These are phyloP conservation scores for Lolium perenne DNA, from an alignment of 176 grass and related monocot genomes.

Conservation along the genomic window DNA sequence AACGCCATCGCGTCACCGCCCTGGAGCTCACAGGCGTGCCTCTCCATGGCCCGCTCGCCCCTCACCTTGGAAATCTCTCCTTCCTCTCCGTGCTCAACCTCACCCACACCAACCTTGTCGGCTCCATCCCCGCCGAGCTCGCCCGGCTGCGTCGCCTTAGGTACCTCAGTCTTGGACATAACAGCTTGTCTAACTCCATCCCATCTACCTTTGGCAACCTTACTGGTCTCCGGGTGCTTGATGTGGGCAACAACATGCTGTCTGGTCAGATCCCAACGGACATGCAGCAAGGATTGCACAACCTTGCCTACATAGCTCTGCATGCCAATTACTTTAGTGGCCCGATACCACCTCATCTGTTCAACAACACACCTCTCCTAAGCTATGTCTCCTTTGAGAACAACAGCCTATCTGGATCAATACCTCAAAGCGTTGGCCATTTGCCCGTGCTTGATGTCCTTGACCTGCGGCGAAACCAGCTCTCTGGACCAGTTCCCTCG, in stretches of 20 bases:
- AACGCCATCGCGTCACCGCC: not conserved
- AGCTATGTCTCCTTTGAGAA: not conserved
- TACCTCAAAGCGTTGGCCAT: not conserved
- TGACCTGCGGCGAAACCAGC: not conserved
- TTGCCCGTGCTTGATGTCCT: not conserved
- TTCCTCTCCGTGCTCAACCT: constrained; percentile 12
- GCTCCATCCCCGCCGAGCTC: not conserved
- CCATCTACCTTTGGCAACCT: constrained; percentile 3
- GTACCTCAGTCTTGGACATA: not conserved
- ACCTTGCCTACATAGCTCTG: not conserved
- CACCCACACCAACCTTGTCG: not conserved
- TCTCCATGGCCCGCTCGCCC: not conserved
- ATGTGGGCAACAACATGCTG: not conserved
- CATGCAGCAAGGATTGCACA: not conserved
- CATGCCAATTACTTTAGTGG: not conserved
- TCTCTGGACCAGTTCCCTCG: not conserved
- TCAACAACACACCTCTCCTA: not conserved
- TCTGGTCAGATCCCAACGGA: constrained; percentile 2
- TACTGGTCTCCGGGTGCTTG: not conserved
- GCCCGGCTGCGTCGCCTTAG: not conserved
- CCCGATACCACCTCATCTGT: not conserved
- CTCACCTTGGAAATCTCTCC: constrained; percentile 15
- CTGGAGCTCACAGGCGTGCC: not conserved
- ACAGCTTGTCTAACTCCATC: not conserved
- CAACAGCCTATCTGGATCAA: not conserved